A percentile compares a stretch with the other conserved stretches of the same genome.
Conservation (phyloP, 768 basidiomycete species). For the Hemileccinum rubropunctum region DNA sequence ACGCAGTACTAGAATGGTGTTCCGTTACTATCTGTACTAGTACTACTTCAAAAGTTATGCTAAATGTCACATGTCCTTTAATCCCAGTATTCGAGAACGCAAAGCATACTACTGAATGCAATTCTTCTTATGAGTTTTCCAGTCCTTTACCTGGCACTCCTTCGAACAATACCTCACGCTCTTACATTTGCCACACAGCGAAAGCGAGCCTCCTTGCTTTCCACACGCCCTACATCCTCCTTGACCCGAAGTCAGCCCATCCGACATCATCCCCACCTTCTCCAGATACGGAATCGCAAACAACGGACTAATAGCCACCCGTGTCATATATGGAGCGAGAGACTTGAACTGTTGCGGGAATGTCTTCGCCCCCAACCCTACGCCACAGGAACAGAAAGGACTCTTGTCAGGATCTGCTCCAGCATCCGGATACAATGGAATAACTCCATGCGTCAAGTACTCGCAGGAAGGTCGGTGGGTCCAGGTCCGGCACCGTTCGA, state of each 20-base stretch:
- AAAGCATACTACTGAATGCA: slow-evolving; percentile 19
- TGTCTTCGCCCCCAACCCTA: slow-evolving; percentile 42
- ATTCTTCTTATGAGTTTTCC: slow-evolving; percentile 43
- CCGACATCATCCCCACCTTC: slow-evolving; percentile 21
- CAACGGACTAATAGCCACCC: slow-evolving; percentile 51
- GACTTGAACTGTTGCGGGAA: slow-evolving; percentile 38
- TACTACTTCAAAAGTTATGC: too few species aligned
- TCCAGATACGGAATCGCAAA: slow-evolving; percentile 53
- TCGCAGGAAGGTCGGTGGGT: slow-evolving; percentile 46
- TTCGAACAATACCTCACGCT: slow-evolving; percentile 40
- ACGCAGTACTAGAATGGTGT: slow-evolving; percentile 53
- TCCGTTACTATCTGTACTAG: slow-evolving; percentile 57
- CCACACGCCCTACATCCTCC: slow-evolving; percentile 21
- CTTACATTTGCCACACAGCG: slow-evolving; percentile 39
- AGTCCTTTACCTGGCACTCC: slow-evolving; percentile 45
- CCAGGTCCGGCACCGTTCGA: slow-evolving; percentile 56
- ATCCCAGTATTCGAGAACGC: not conserved
- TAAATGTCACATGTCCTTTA: too few species aligned
- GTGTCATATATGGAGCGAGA: slow-evolving; percentile 43
- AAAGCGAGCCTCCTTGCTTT: slow-evolving; percentile 22
- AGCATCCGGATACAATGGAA: slow-evolving; percentile 38
- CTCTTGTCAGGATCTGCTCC: slow-evolving; percentile 31
- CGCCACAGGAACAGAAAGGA: slow-evolving; percentile 55
- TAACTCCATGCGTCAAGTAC: slow-evolving; percentile 33
- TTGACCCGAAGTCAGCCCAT: not conserved